Conservation (phyloP, 2,329 filamentous ascomycete genomes). For the Fusarium praegraminearum region DNA sequence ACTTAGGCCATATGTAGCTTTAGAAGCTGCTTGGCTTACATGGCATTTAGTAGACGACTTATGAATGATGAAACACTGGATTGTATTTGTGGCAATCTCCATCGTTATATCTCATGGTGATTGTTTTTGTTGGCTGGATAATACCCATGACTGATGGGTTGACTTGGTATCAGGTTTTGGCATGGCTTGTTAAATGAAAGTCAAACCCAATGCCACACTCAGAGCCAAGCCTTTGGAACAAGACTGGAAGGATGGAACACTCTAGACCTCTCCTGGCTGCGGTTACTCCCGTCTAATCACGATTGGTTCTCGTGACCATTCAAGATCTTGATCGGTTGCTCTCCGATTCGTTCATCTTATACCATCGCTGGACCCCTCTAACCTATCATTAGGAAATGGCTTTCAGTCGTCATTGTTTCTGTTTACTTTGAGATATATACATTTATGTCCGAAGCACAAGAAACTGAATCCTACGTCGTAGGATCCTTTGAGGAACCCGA, state of each 20-base stretch:
- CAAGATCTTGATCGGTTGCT: background rate
- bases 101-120: background rate
- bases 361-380: too few species aligned
- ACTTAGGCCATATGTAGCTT: background rate
- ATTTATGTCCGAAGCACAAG: background rate
- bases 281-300: background rate
- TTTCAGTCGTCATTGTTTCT: background rate
- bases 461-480: background rate
- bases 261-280: background rate
- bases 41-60: background rate
- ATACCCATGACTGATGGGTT: background rate
- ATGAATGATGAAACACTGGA: background rate
- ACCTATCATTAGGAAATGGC: background rate
- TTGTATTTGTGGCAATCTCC: background rate
- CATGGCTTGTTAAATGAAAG: background rate
- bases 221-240: background rate
- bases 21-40: background rate
- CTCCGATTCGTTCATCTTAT: constrained; percentile 6
- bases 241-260: background rate
- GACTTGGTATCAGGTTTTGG: background rate
- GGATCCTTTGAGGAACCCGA: background rate
- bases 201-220: background rate
- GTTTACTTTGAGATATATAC: background rate
- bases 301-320: background rate
- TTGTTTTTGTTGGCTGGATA: background rate